Percentiles rank a stretch among this genome's conserved stretches.
Conservation (phyloP, 306 rosid species). For the Citrullus colocynthis region DNA sequence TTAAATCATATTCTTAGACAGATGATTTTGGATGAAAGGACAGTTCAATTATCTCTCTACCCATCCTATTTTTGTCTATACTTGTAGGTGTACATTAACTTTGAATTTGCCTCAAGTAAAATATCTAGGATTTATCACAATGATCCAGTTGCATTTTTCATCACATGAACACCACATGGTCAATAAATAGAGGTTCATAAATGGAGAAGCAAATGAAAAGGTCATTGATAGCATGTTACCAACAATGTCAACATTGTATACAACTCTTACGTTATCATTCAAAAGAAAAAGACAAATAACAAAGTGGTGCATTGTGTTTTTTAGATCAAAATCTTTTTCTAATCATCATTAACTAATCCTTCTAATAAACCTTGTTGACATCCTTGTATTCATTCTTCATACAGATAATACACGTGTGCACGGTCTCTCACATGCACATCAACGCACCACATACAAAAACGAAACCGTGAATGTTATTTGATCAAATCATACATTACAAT, state of each 20-base stretch:
- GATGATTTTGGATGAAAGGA: background rate
- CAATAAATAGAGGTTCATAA: conserved; percentile 2
- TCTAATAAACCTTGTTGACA: background rate
- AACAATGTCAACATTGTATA: conserved; percentile 6
- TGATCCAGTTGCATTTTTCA: background rate
- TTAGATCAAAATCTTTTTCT: background rate
- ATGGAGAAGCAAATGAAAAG: background rate
- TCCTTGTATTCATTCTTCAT: background rate
- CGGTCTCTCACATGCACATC: background rate
- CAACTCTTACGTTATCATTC: background rate
- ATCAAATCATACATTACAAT: background rate
- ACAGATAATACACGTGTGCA: background rate
- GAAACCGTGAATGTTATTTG: background rate
- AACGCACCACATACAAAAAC: background rate
- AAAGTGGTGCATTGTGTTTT: background rate
- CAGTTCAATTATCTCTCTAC: background rate
- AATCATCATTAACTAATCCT: background rate
- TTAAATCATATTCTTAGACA: background rate
- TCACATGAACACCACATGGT: conserved; percentile 10
- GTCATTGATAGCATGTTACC: conserved; percentile 6
- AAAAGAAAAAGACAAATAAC: conserved; percentile 2
- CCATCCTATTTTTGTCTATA: background rate
- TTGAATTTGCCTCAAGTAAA: background rate
- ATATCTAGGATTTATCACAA: background rate
- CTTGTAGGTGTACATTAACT: background rate